Percentiles rank a stretch among this genome's conserved stretches.
Conservation (phyloP, 2,329 filamentous ascomycete species). For the Arachnomyces sp. region DNA sequence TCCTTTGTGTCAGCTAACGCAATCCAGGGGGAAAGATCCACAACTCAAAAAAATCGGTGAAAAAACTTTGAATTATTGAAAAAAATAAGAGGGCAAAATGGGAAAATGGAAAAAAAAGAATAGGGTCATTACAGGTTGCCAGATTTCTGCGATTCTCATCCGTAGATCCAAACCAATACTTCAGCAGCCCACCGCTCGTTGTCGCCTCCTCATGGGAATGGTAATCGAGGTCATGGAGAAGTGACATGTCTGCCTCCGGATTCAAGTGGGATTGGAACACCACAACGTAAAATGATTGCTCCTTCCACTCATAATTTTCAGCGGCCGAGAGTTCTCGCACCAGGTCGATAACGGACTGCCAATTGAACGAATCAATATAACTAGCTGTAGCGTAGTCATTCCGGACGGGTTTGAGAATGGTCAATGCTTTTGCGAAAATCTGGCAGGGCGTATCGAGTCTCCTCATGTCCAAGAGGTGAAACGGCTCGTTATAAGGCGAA, state of each 20-base stretch:
- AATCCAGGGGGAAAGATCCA: background rate
- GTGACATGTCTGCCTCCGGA: conserved; percentile 56
- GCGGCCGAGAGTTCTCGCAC: conserved; percentile 47
- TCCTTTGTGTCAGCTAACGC: conserved; percentile 25
- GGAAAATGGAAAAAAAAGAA: background rate
- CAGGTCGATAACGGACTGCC: conserved; percentile 54
- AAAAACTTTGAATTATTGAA: conserved; percentile 8
- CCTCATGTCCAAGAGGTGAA: conserved; percentile 66
- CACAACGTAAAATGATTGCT: conserved; percentile 70
- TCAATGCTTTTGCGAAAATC: conserved; percentile 65
- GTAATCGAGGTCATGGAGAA: conserved; percentile 67
- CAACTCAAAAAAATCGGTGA: conserved; percentile 2
- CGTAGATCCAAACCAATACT: conserved; percentile 85
- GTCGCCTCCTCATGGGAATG: conserved; percentile 74
- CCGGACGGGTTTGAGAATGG: conserved; percentile 53
- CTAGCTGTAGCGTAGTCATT: conserved; percentile 68
- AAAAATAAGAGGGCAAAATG: no score
- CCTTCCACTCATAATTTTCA: conserved; percentile 50
- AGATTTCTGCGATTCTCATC: conserved; percentile 66
- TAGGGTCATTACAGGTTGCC: conserved; percentile 57
- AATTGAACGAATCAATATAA: conserved; percentile 73
- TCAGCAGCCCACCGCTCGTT: conserved; percentile 71
- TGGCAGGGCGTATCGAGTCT: conserved; percentile 58
- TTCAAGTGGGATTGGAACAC: conserved; percentile 71
- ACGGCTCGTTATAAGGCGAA: conserved; percentile 66